phyloP scores from a whole-genome alignment of 306 rosid genomes.

The Cucumis hystrix region DNA sequence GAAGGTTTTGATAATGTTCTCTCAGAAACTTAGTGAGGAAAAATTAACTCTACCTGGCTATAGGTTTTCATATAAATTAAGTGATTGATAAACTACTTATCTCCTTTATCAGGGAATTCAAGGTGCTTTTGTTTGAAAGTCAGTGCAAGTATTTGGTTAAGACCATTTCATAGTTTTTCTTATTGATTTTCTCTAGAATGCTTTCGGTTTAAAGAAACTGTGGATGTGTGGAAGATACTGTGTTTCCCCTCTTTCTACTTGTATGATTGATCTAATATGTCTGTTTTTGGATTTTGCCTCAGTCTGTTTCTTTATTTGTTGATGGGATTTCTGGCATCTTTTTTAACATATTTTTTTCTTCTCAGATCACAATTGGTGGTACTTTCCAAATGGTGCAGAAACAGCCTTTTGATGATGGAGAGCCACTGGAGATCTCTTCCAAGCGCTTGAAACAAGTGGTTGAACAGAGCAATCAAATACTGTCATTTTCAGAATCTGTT shows the following conservation, averaged over 20 bases:
- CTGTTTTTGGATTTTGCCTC: neutral
- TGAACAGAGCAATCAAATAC: slow-evolving; percentile 33
- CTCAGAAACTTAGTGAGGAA: neutral
- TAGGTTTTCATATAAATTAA: neutral
- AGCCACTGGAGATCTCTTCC: slow-evolving; percentile 42
- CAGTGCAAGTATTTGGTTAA: neutral
- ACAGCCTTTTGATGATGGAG: slow-evolving; percentile 62
- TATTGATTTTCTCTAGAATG: neutral
- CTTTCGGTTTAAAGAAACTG: neutral
- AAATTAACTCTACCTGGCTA: neutral
- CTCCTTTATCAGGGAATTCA: neutral
- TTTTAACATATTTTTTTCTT: neutral
- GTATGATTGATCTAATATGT: neutral
- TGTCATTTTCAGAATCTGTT: slow-evolving; percentile 64
- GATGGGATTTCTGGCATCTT: neutral
- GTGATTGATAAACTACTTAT: neutral
- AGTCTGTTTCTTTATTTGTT: neutral
- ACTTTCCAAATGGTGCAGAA: slow-evolving; percentile 82
- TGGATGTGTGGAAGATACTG: neutral
- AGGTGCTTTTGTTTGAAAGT: neutral
- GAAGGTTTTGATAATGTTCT: neutral
- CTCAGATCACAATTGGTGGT: slow-evolving; percentile 7
- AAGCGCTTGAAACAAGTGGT: slow-evolving; percentile 51
- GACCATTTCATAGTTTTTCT: neutral
- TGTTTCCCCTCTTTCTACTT: neutral